Base-by-base conservation (phyloP, 1,139 yeast genomes). In the Yamadazyma mexicana region DNA sequence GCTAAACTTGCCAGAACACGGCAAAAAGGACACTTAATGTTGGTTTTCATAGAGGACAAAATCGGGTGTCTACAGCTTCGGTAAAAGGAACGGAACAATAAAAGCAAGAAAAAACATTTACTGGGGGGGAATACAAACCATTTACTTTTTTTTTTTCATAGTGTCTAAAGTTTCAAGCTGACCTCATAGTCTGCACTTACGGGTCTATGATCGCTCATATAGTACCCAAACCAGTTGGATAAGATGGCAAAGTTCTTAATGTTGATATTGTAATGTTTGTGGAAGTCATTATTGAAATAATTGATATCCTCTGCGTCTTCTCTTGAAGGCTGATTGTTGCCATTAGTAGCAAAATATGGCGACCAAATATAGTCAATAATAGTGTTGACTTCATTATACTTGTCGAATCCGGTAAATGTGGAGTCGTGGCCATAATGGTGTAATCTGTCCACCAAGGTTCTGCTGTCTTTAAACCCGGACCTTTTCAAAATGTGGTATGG, bases 171-270 rank as follows among this genome's bases (percentile, higher is more conserved):
- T 11, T 28, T 34, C 12, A 32, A 17, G 11, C 34, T 27, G 3
- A 52, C 46, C 24, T 40, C 45, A 36, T 46, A 56, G 35, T 56
- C 59, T 1, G 75, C 75, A 31, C 71, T 60, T 11, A 76, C 66
- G 0, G 83, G 83, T 33, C 83, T 61, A 51, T 77, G 83, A 50
- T 77, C 82, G 48, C 80, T 74, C 53, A 73, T 66, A 42, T 63
- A 70, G 23, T 56, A 51, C 3, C 67, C 69, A 45, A 60, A 76
- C 43, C 64, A 59, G 23, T 75, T 69, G 39, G 71, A 74, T 29
- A 76, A 57, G 42, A 78, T 68, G 1, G 69, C 81, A 55, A 64
- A 75, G 11, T 63, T 59, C 25, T 49, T 46, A 22, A 64, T 49
- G 31, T 40, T 44, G 14, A 65, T 45, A 23, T 42, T 48, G 40